phyloP scores from a whole-genome alignment of 148 eudicot species.

The Rhododendron simsii region DNA sequence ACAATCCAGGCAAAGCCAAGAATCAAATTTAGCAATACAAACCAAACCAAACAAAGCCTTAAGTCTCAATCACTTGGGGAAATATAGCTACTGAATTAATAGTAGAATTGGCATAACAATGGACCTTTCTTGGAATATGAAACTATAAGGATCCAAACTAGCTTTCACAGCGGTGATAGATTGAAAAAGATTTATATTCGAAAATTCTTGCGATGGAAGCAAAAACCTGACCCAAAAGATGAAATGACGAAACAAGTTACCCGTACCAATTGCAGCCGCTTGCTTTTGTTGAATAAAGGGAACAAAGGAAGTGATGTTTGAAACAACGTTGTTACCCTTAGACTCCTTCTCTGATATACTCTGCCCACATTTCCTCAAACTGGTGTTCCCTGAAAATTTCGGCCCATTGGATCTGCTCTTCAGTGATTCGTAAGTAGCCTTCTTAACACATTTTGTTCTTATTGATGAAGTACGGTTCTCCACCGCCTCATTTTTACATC shows the following conservation, averaged over 20 bases:
- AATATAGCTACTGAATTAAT: neutral
- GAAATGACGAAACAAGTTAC: constrained; percentile 24
- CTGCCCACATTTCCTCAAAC: constrained; percentile 48
- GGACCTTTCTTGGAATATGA: too few relatives aligned
- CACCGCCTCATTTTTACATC: constrained; percentile 33
- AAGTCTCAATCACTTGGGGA: too few relatives aligned
- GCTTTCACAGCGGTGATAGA: neutral
- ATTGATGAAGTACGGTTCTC: constrained; percentile 41
- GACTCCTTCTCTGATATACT: constrained; percentile 43
- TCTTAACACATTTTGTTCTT: constrained; percentile 37
- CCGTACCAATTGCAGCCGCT: constrained; percentile 58
- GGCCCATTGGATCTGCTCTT: constrained; percentile 41
- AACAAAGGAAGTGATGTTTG: constrained; percentile 71
- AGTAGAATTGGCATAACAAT: neutral
- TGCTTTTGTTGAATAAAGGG: constrained; percentile 81
- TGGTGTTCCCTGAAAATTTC: constrained; percentile 42
- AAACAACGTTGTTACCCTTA: constrained; percentile 61
- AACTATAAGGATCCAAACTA: neutral
- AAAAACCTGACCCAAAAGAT: neutral
- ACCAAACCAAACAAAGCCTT: too few relatives aligned
- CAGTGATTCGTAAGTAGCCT: constrained; percentile 32
- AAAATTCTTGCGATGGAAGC: neutral
- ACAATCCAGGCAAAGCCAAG: neutral
- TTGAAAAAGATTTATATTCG: neutral
- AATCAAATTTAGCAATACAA: neutral